These are phyloP conservation scores for Claviceps humidiphila DNA, from an alignment of 2,329 filamentous ascomycete genomes.

Conservation along the genomic window DNA sequence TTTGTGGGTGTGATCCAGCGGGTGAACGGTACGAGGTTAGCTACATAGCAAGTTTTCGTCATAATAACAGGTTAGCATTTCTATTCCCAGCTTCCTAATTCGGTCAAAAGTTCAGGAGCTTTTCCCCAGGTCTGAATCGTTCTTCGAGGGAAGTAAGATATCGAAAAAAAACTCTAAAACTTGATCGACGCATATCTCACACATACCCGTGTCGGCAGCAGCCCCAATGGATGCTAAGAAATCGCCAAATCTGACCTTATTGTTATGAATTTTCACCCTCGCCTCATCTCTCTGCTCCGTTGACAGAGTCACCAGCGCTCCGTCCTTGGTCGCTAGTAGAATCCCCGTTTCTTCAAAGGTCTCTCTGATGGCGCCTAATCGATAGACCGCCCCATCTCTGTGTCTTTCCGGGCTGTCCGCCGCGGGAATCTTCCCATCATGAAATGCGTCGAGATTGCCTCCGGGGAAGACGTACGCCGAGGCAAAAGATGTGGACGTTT, in stretches of 20 bases:
- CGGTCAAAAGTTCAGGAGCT: too few species aligned
- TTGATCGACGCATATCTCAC: not conserved
- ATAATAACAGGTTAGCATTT: not conserved
- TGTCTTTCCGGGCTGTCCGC: constrained; percentile 44
- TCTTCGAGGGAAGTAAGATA: not conserved
- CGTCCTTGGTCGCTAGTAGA: constrained; percentile 49
- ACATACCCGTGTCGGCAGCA: constrained; percentile 50
- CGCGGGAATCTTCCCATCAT: constrained; percentile 51
- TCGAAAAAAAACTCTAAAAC: not conserved
- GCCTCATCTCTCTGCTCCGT: constrained; percentile 49
- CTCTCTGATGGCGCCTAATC: constrained; percentile 76
- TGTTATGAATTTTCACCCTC: constrained; percentile 54
- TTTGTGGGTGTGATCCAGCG: constrained; percentile 77
- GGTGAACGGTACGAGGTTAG: constrained; percentile 66
- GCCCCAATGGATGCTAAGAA: constrained; percentile 48
- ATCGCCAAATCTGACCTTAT: constrained; percentile 49
- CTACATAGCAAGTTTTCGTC: constrained; percentile 19
- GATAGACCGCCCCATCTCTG: constrained; percentile 57
- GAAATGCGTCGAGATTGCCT: constrained; percentile 63
- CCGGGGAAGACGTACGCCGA: constrained; percentile 94
- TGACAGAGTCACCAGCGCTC: constrained; percentile 46
- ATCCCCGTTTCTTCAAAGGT: constrained; percentile 94
- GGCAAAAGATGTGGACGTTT: constrained; percentile 70
- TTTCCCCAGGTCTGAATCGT: not conserved
- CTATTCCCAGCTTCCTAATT: too few species aligned